phyloP scores from a whole-genome alignment of 805 yeast species.

The Cyberlindnera mycetangii region DNA sequence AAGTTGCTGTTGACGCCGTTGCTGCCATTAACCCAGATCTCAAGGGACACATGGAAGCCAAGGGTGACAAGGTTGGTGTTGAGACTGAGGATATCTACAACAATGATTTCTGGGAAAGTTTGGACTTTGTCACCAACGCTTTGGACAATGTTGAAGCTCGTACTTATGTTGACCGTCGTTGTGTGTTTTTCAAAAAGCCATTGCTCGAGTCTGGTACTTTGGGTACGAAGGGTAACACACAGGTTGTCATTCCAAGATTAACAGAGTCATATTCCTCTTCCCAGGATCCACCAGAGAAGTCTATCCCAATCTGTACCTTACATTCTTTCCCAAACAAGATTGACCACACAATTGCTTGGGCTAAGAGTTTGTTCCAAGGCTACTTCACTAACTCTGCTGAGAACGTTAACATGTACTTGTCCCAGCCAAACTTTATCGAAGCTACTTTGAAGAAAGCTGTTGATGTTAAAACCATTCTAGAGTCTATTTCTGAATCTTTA shows the following conservation, averaged over 20 bases:
- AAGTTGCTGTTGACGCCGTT: slow-evolving; percentile 85
- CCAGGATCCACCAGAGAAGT: slow-evolving; percentile 97
- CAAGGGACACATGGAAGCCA: slow-evolving; percentile 69
- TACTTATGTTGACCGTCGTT: slow-evolving; percentile 95
- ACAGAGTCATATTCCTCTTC: slow-evolving; percentile 96
- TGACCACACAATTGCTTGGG: slow-evolving; percentile 99
- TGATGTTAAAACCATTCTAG: slow-evolving; percentile 83
- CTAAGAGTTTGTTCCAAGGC: slow-evolving; percentile 90
- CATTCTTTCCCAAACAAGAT: slow-evolving; percentile 97
- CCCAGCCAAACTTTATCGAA: slow-evolving; percentile 92
- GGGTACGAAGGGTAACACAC: slow-evolving; percentile 98
- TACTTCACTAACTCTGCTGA: slow-evolving; percentile 89
- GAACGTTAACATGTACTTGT: slow-evolving; percentile 84
- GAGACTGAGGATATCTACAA: slow-evolving; percentile 88
- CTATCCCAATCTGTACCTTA: slow-evolving; percentile 94
- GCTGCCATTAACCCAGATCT: slow-evolving; percentile 82
- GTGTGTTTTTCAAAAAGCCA: slow-evolving; percentile 89
- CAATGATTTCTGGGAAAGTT: slow-evolving; percentile 77
- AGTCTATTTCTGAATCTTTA: slow-evolving; percentile 73
- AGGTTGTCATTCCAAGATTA: slow-evolving; percentile 87
- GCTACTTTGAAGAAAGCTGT: slow-evolving; percentile 87
- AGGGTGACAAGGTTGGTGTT: slow-evolving; percentile 85
- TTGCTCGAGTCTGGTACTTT: slow-evolving; percentile 94
- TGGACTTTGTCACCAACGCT: slow-evolving; percentile 94
- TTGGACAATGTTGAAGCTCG: slow-evolving; percentile 97